Base-by-base conservation (phyloP, 192 early-diverging fungal species). In the Pilaira anomala region DNA sequence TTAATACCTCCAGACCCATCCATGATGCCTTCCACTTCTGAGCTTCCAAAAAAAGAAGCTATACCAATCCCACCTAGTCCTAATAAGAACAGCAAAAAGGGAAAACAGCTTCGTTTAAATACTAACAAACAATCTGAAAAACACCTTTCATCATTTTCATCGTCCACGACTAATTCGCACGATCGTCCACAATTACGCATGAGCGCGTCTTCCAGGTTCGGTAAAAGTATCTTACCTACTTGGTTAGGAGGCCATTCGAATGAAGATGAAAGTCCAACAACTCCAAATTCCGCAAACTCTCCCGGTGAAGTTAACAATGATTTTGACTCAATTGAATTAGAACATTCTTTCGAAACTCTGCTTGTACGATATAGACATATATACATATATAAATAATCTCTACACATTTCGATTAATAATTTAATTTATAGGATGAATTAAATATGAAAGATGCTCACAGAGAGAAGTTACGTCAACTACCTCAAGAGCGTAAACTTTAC, bases 371-470 rank as follows among this genome's bases (percentile, higher is more conserved):
- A 42, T 14, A 30, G 26, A 30, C 16, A 53, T 14, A 60, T 18
- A 45, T 9, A 46, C 2, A 30, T 8, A 16, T 0, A 48, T n/a
- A 18, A 30, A 56, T 53, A 26, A 16, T 26, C 16, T 53, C 7
- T n/a, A 16, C n/a, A 53, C 9, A 19, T 19, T 14, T 28, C 21
- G 21, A 14, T 44, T 42, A 14, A 42, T 24, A 8, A 26, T 28
- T 25, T n/a, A 22, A 29, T 60, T 6, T n/a, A 13, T 62, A 80
- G 79, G 72, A 69, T 48, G 74, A 81, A 44, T 64, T 81, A 9
- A 71, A 78, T 29, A 81, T 76, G 64, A 80, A 77, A 48, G 71
- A 75, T 18, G 60, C 25, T 8, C 56, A 75, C 3, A 65, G 72
- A 33, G 71, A 70, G 13, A 73, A 67, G 16, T 63, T 75, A 54